A percentile compares a stretch with the other conserved stretches of the same genome.
These are phyloP conservation scores for Russula ochroleuca DNA, from an alignment of 768 basidiomycete genomes.

Conservation along the genomic window DNA sequence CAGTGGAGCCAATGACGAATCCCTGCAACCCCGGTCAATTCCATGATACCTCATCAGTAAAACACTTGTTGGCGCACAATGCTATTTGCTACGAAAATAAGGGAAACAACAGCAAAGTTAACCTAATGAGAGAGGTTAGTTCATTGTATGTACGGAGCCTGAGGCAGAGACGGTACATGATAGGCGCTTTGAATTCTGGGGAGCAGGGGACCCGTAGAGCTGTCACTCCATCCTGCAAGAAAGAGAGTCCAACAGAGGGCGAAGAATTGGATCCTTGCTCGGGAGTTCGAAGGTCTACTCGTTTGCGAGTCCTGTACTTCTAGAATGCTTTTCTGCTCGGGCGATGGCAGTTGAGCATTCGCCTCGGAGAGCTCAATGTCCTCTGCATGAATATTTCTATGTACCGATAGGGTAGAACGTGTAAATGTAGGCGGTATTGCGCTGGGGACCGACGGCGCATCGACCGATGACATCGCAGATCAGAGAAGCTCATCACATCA, in stretches of 20 bases:
- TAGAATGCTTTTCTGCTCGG: neutral
- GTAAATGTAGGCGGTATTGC: neutral
- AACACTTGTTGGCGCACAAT: slow-evolving; percentile 33
- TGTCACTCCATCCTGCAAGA: slow-evolving; percentile 76
- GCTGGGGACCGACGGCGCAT: neutral
- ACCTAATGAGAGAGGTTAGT: slow-evolving; percentile 34
- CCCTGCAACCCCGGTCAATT: slow-evolving; percentile 36
- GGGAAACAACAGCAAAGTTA: slow-evolving; percentile 51
- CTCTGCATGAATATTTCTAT: neutral
- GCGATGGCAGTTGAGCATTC: neutral
- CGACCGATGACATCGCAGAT: neutral
- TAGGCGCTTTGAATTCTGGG: slow-evolving; percentile 63
- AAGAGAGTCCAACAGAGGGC: slow-evolving; percentile 55
- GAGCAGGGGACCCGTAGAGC: slow-evolving; percentile 66
- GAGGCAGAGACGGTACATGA: slow-evolving; percentile 34
- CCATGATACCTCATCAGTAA: neutral
- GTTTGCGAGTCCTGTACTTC: neutral
- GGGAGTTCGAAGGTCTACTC: neutral
- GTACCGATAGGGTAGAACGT: neutral
- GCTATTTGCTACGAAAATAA: slow-evolving; percentile 54
- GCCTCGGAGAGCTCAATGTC: slow-evolving; percentile 4
- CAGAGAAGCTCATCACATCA: neutral
- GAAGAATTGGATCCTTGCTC: slow-evolving; percentile 44
- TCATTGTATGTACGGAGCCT: neutral
- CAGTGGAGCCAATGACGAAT: slow-evolving; percentile 43